Evolutionary conservation across 1,284 basidiomycete genomes (phyloP).

Genomic region (Veloboletus limbatus): DNA sequence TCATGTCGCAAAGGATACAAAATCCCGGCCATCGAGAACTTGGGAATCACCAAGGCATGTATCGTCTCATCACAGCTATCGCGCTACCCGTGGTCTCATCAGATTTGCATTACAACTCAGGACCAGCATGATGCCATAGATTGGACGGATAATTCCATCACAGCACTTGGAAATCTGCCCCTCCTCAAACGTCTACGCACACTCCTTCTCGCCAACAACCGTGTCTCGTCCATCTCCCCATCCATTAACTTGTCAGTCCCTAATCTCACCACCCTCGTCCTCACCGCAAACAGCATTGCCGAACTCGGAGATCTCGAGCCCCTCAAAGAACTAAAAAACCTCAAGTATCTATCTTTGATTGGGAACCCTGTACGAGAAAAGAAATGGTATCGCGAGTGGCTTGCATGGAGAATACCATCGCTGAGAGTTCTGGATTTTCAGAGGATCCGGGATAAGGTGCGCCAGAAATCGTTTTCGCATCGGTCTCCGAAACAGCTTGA

Average conservation of each 20-base stretch:
- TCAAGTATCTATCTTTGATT: conserved; percentile 81
- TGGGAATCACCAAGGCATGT: conserved; percentile 89
- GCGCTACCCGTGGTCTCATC: conserved; percentile 11
- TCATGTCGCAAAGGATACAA: conserved; percentile 72
- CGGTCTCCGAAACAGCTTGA: conserved; percentile 26
- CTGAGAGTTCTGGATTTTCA: conserved; percentile 96
- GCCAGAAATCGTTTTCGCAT: conserved; percentile 37
- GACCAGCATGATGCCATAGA: conserved; percentile 95
- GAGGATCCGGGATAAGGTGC: conserved; percentile 92
- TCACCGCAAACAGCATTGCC: conserved; percentile 74
- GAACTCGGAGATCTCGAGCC: conserved; percentile 85
- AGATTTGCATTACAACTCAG: conserved; percentile 35
- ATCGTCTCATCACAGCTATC: conserved; percentile 20
- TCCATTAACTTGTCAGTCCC: conserved; percentile 82
- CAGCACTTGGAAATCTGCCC: conserved; percentile 83
- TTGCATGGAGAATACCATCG: conserved; percentile 77
- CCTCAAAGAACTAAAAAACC: conserved; percentile 72
- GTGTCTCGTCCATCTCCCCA: conserved; percentile 78
- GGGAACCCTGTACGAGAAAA: conserved; percentile 93
- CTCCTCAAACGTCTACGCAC: conserved; percentile 77
- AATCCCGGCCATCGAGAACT: conserved; percentile 98
- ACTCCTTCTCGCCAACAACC: conserved; percentile 85
- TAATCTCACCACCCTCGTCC: conserved; percentile 75
- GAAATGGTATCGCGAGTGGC: conserved; percentile 97
- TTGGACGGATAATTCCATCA: conserved; percentile 94